Percentiles rank a stretch among this genome's conserved stretches.
Conservation (phyloP, 225 moss, liverwort and hornwort species). For the Bryoerythrophyllum caledonicum region DNA sequence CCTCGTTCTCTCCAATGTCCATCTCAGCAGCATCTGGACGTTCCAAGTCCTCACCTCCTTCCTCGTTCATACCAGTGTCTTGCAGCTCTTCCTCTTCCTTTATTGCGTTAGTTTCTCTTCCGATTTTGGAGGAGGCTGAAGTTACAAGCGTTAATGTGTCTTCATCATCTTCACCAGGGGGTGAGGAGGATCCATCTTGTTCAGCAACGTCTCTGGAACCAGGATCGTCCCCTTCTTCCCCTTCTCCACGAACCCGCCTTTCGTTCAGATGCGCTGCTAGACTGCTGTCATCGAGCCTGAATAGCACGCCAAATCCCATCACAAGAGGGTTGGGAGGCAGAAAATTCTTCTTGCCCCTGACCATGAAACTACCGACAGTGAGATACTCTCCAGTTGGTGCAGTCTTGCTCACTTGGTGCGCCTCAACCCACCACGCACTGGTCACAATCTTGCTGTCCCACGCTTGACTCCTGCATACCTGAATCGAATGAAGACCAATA, state of each 20-base stretch:
- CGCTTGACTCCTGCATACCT: slow-evolving; percentile 97
- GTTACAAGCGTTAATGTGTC: slow-evolving; percentile 34
- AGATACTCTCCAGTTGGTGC: slow-evolving; percentile 96
- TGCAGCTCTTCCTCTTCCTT: slow-evolving; percentile 35
- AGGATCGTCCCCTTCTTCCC: slow-evolving; percentile 53
- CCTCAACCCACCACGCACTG: slow-evolving; percentile 97
- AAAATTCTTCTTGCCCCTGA: slow-evolving; percentile 89
- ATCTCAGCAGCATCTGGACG: slow-evolving; percentile 19
- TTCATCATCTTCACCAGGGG: slow-evolving; percentile 31
- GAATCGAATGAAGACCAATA: slow-evolving; percentile 18
- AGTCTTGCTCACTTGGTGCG: slow-evolving; percentile 94
- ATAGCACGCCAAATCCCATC: slow-evolving; percentile 88
- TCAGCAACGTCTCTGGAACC: slow-evolving; percentile 29
- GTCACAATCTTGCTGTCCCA: slow-evolving; percentile 98
- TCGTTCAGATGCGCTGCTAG: slow-evolving; percentile 83
- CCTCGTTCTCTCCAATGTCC: slow-evolving; percentile 27
- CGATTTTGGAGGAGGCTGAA: slow-evolving; percentile 20
- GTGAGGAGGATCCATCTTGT: slow-evolving; percentile 19
- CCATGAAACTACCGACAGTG: slow-evolving; percentile 92
- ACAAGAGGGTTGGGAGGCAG: slow-evolving; percentile 86
- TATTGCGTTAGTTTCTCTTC: slow-evolving; percentile 33
- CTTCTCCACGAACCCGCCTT: slow-evolving; percentile 79
- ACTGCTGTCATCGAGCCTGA: slow-evolving; percentile 88
- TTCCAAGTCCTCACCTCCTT: slow-evolving; percentile 25
- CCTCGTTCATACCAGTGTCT: slow-evolving; percentile 4